Evolutionary conservation across 108 stramenopile genomes (phyloP).

Genomic region (Conticribra guillardii): DNA sequence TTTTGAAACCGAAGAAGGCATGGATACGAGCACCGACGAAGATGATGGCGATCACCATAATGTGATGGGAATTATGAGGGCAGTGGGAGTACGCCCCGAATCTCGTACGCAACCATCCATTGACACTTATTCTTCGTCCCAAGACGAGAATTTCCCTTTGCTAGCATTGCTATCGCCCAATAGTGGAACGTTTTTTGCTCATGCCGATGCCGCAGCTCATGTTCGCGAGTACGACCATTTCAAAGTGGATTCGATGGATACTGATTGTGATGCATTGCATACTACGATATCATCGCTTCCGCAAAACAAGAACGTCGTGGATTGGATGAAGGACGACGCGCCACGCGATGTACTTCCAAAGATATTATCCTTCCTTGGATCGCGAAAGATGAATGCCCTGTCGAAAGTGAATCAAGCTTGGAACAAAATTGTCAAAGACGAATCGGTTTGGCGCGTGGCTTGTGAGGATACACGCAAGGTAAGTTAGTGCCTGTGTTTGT

Average conservation of each 20-base stretch:
- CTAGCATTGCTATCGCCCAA: constrained; percentile 17
- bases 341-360: constrained; percentile 70
- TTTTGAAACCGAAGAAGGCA: constrained; percentile 5
- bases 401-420: constrained; percentile 55
- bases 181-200: not conserved
- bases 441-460: constrained; percentile 46
- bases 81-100: not conserved
- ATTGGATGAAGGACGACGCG: constrained; percentile 38
- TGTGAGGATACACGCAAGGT: constrained; percentile 84
- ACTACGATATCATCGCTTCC: not conserved
- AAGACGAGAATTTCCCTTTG: constrained; percentile 2
- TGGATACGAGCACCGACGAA: constrained; percentile 8
- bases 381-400: constrained; percentile 51
- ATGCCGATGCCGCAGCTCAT: constrained; percentile 7
- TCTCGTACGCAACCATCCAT: not conserved
- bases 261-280: not conserved
- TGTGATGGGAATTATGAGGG: not conserved
- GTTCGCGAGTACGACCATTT: not conserved
- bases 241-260: not conserved
- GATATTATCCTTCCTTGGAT: constrained; percentile 78
- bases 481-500: constrained; percentile 26
- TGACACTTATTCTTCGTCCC: not conserved
- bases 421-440: constrained; percentile 27
- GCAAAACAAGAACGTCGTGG: constrained; percentile 20
- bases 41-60: not conserved